Base-by-base conservation (phyloP, 2,329 filamentous ascomycete genomes). In the Eutypella sp. region DNA sequence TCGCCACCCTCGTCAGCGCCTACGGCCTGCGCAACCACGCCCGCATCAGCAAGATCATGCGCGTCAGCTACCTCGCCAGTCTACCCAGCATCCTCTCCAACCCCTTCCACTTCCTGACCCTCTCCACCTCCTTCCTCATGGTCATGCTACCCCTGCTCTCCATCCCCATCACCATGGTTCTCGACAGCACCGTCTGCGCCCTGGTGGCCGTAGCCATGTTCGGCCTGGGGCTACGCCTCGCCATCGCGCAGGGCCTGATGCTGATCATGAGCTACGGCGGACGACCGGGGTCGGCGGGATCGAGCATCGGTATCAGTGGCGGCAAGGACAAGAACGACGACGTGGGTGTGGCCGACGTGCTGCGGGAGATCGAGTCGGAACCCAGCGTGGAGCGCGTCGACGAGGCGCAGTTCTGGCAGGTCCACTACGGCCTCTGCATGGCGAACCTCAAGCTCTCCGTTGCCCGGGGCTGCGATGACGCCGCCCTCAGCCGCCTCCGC, bases 401-500 rank as follows among this genome's bases (percentile, higher is more conserved):
- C 47, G 91, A 96, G 60, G 92, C 91, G 2, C 84, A 90, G 62
- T 96, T 99, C 67, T 99, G 93, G 93, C 93, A 99, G 71, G 93
- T 96, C 13, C 93, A 99, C 67, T 96, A 97, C 64, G 91, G 92
- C 2, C 74, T 97, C 34, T 95, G 90, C 61, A 95, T 97, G 86
- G 93, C 93, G 8, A 96, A 95, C 62, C 66, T 99, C 54, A 95
- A 89, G 65, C 68, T 99, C 18, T 79, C 84, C 48, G 79, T 96
- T 22, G 64, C 70, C 4, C 72, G 69, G 51, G 85, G 84, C 4
- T 72, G 67, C 39, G 83, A 87, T 37, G 89, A 93, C 50, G 80
- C 85, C 13, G 79, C 84, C 5, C 71, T 95, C 48, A 75, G 76
- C 47, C 85, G 85, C 57, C 67, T 97, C 53, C 80, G 91, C 47